Percentiles rank a stretch among this genome's conserved stretches.
Conservation (phyloP, 2,329 filamentous ascomycete genomes). For the Trichoderma sp. region DNA sequence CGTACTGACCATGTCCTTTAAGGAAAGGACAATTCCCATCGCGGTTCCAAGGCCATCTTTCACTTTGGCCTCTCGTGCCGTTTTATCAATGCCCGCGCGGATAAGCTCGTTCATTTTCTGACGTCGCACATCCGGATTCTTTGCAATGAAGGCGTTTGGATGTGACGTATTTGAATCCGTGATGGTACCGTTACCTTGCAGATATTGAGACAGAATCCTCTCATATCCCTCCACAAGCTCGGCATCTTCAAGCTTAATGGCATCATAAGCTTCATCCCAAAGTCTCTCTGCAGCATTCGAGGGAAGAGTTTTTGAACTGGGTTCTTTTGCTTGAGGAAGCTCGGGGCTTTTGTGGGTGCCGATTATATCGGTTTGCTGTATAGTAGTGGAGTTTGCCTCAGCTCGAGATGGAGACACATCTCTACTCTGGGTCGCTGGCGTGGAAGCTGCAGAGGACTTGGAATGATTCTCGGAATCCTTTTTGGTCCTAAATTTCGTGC, state of each 20-base stretch:
- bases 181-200: neutral
- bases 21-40: slow-evolving; percentile 28
- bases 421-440: neutral
- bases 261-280: slow-evolving; percentile 29
- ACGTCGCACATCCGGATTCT: slow-evolving; percentile 7
- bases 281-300: neutral
- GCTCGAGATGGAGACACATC: neutral
- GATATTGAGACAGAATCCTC: slow-evolving; percentile 24
- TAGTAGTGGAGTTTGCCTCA: neutral
- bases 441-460: neutral
- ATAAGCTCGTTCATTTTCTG: slow-evolving; percentile 36
- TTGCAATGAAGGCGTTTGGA: neutral
- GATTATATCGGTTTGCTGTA: neutral
- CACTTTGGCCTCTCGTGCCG: slow-evolving; percentile 28
- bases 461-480: neutral
- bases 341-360: too few species aligned
- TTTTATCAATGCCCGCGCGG: slow-evolving; percentile 32
- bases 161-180: neutral
- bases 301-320: neutral
- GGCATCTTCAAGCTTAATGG: slow-evolving; percentile 22
- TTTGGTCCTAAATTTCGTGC: neutral
- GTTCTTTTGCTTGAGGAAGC: neutral
- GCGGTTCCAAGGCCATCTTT: slow-evolving; percentile 30
- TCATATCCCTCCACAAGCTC: slow-evolving; percentile 28
- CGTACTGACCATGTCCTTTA: slow-evolving; percentile 31